These are phyloP conservation scores for Aureobasidium sp. DNA, from an alignment of 2,329 filamentous ascomycete species.

Conservation along the genomic window DNA sequence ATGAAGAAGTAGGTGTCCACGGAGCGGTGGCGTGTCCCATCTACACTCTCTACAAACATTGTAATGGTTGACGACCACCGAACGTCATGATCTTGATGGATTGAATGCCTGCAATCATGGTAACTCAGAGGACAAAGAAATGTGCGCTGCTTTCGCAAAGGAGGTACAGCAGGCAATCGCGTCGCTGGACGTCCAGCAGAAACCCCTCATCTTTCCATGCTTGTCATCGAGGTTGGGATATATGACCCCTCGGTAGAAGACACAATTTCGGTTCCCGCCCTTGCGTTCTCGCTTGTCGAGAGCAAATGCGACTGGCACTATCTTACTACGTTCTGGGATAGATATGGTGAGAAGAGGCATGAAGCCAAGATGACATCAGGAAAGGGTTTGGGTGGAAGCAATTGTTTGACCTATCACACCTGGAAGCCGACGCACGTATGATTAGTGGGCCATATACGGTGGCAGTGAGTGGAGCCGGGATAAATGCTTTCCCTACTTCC, in stretches of 20 bases:
- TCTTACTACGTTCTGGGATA: conserved; percentile 55
- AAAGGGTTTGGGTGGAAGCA: conserved; percentile 53
- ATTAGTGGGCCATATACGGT: conserved; percentile 42
- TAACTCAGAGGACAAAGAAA: no score
- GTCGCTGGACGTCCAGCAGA: conserved; percentile 19
- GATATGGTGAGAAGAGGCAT: conserved; percentile 52
- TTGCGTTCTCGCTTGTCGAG: conserved; percentile 48
- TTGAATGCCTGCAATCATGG: not conserved
- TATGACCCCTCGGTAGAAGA: conserved; percentile 43
- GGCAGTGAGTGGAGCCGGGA: conserved; percentile 52
- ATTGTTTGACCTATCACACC: conserved; percentile 56
- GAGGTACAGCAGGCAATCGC: conserved; percentile 18
- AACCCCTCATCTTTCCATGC: conserved; percentile 16
- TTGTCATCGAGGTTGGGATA: conserved; percentile 14
- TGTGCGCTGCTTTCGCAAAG: not conserved
- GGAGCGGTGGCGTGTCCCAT: not conserved
- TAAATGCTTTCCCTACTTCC: conserved; percentile 43
- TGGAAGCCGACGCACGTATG: conserved; percentile 54
- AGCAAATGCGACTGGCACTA: conserved; percentile 55
- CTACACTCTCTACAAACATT: not conserved
- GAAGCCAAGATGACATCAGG: conserved; percentile 59
- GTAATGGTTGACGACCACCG: not conserved
- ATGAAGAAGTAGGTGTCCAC: not conserved
- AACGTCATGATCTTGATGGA: not conserved
- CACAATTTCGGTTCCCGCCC: conserved; percentile 48